Evolutionary conservation across 2,329 filamentous ascomycete species (phyloP), one percentile per base, ranked within the genome.

Genomic region (Xylariaceae sp.): DNA sequence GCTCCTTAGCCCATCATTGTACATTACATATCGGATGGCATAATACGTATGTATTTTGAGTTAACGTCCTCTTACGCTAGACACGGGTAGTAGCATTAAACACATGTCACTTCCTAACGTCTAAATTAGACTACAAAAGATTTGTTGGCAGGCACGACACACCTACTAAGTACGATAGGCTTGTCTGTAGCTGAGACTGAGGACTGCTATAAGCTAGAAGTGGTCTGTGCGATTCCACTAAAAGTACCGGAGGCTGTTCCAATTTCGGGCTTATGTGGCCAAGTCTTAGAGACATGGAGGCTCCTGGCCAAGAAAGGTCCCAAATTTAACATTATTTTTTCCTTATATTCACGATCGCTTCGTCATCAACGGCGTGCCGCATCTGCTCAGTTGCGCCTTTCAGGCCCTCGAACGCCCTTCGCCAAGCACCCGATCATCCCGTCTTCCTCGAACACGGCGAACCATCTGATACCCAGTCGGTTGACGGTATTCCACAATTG

Each of bases 251-350:
- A 11, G 16, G 40, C 39, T 15, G 21, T n/a, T 51, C 57, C 46
- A 23, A 13, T 42, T 53, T 52, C 37, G 48, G 47, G 53, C 43
- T 53, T 59, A 60, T 60, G 50, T 60, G 57, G 57, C 57, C 57
- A 60, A 57, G 57, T 58, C 52, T 20, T n/a, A 16, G 23, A 46
- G 15, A 40, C 35, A 55, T 48, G 46, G 32, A 49, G 41, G 26
- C 26, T 50, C 48, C 23, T 30, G 47, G 36, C 23, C 6, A 27
- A 39, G 40, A 11, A 24, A 52, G 20, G n/a, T 21, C 27, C 32
- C 20, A 40, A 35, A 36, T 45, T 21, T 40, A 29, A 21, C 29
- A 26, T 39, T 13, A n/a, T 23, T 15, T 20, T 11, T 37, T 24
- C 36, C 20, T 32, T 32, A 51, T 48, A 16, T 41, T 47, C n/a